Conservation (phyloP, 1,284 basidiomycete genomes). For the Pseudozyma flocculosa region DNA sequence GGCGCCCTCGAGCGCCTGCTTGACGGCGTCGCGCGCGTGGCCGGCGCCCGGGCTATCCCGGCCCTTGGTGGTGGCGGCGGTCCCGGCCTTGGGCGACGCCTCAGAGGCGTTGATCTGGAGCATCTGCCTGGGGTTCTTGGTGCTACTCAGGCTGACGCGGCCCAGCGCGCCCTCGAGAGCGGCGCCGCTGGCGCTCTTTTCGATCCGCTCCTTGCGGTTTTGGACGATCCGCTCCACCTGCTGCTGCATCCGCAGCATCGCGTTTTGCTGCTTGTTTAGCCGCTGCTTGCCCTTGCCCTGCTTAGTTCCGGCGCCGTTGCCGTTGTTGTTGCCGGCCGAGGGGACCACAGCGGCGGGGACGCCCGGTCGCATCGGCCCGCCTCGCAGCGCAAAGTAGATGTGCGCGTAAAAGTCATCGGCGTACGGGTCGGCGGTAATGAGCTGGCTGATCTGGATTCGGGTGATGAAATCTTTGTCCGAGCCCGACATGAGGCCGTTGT, state of each 20-base stretch:
- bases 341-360: constrained; percentile 12
- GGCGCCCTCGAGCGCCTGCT: constrained; percentile 47
- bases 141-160: constrained; percentile 84
- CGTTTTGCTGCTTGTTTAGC: constrained; percentile 69
- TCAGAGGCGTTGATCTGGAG: constrained; percentile 72
- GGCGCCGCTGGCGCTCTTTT: constrained; percentile 46
- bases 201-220: constrained; percentile 71
- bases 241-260: constrained; percentile 94
- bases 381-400: constrained; percentile 82
- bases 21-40: constrained; percentile 43
- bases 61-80: constrained; percentile 12
- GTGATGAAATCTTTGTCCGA: constrained; percentile 99
- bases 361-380: constrained; percentile 60
- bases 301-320: constrained; percentile 16
- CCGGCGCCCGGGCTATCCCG: constrained; percentile 18
- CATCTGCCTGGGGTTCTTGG: constrained; percentile 89
- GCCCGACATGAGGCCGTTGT: constrained; percentile 97
- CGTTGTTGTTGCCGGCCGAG: constrained; percentile 4
- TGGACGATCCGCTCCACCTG: constrained; percentile 96
- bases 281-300: constrained; percentile 37
- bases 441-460: constrained; percentile 95
- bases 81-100: constrained; percentile 16
- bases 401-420: constrained; percentile 98
- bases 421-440: constrained; percentile 84
- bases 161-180: constrained; percentile 90